These are phyloP conservation scores for Phytophthora macrochlamydospora DNA, from an alignment of 352 stramenopile species.

Conservation along the genomic window DNA sequence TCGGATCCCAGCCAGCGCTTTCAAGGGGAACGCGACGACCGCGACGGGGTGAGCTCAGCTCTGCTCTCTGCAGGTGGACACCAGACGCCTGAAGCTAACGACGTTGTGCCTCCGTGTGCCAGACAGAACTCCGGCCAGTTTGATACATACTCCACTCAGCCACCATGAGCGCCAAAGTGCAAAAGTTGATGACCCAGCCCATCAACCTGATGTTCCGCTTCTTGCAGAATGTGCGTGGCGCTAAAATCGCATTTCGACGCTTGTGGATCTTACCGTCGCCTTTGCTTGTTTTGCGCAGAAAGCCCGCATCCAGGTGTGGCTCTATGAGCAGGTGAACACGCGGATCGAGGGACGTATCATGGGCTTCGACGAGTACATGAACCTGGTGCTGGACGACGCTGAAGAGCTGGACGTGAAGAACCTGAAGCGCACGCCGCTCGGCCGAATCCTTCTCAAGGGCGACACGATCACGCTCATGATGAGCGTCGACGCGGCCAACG, in stretches of 20 bases:
- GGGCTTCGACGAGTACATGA: slow-evolving; percentile 99
- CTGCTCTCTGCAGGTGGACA: too few species aligned
- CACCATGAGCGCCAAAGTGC: slow-evolving; percentile 93
- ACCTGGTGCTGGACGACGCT: slow-evolving; percentile 98
- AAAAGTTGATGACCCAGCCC: slow-evolving; percentile 99
- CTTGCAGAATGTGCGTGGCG: slow-evolving; percentile 92
- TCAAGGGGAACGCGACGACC: slow-evolving; percentile 15
- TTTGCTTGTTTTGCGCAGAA: slow-evolving; percentile 65
- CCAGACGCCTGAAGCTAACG: too few species aligned
- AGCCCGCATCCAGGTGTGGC: slow-evolving; percentile 98
- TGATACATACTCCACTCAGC: slow-evolving; percentile 2
- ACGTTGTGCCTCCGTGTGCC: not conserved
- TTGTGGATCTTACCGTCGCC: not conserved
- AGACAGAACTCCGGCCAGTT: slow-evolving; percentile 21
- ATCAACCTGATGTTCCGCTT: slow-evolving; percentile 99
- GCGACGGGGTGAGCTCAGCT: not conserved
- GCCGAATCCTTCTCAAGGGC: slow-evolving; percentile 99
- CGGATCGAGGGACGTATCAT: slow-evolving; percentile 99
- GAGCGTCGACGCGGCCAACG: slow-evolving; percentile 60
- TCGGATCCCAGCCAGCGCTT: slow-evolving; percentile 37
- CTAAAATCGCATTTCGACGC: not conserved
- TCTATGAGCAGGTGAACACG: slow-evolving; percentile 99
- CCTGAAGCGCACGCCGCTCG: slow-evolving; percentile 93
- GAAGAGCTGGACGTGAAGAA: slow-evolving; percentile 97
- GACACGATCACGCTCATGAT: slow-evolving; percentile 99